Base-by-base conservation (phyloP, 1,139 yeast species). In the Diutina sp. region DNA sequence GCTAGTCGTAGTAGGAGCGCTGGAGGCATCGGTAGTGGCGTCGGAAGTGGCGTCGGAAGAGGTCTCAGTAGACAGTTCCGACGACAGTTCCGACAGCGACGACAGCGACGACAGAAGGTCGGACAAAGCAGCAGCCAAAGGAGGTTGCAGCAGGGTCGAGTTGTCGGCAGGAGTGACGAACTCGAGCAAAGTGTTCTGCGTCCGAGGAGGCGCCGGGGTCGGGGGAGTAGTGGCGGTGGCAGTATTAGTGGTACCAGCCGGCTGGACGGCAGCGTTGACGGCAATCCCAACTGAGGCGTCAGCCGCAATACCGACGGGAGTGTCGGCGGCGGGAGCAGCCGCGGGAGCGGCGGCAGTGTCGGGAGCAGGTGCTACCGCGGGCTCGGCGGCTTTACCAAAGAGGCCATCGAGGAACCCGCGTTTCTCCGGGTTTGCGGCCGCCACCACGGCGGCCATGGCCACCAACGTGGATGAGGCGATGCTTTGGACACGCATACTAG, bases 381-480 rank as follows among this genome's bases (percentile, higher is more conserved):
- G 30, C 14, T 46, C 48, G 48, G 21, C 48, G 7, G 28, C 30
- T 1, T 38, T 29, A 14, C 53, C 53, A 50, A 50, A 50, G n/a
- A 50, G 35, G n/a, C 44, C 11, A 16, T 50, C 53, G 14, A 50
- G 32, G 16, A 50, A 50, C 53, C 53, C 53, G 8, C 53, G 53
- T 11, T 32, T 50, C 11, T 50, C 44, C 12, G 35, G 18, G 28
- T 46, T 28, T 16, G 50, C 50, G 53, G 44, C 53, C 14, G 44
- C 53, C 12, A 50, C 53, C 53, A 50, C 53, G 44, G 44, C 11
- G 9, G 53, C 44, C 16, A 32, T 16, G 28, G 53, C 21, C 28
- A 50, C 53, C 44, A 50, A 50, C 21, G 53, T 50, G 44, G 44
- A 50, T 44, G 12, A 47, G 30, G 51, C 51, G 30, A 47, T 29